These are phyloP conservation scores for Carallia pectinifolia DNA, from an alignment of 345 rosid genomes.

Conservation along the genomic window DNA sequence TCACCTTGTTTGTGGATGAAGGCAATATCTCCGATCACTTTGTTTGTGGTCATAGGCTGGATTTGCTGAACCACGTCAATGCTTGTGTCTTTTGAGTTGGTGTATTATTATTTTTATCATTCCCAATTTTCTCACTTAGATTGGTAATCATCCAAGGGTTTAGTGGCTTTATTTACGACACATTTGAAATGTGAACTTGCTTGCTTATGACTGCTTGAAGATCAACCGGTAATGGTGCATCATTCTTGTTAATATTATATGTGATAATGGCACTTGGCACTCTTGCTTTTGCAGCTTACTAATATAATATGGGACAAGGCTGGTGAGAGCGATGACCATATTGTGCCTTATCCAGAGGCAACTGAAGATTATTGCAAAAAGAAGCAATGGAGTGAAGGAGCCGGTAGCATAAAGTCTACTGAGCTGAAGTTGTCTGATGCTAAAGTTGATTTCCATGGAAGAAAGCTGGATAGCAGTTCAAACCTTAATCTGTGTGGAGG, in stretches of 20 bases:
- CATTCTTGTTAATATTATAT: slow-evolving; percentile 13
- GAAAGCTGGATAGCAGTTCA: slow-evolving; percentile 46
- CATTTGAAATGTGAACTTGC: too few relatives aligned
- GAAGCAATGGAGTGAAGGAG: slow-evolving; percentile 51
- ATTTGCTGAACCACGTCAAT: too few relatives aligned
- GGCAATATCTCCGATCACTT: too few relatives aligned
- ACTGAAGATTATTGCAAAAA: slow-evolving; percentile 44
- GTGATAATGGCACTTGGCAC: slow-evolving; percentile 14
- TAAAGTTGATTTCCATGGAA: slow-evolving; percentile 39
- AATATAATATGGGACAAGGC: slow-evolving; percentile 89
- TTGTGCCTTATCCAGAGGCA: slow-evolving; percentile 63
- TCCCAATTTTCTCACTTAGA: too few relatives aligned
- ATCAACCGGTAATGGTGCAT: neutral
- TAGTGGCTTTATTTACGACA: too few relatives aligned
- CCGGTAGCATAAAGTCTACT: slow-evolving; percentile 32
- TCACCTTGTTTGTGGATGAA: too few relatives aligned
- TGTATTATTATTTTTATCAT: too few relatives aligned
- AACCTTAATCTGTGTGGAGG: slow-evolving; percentile 38
- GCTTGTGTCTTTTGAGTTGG: too few relatives aligned
- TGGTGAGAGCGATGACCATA: slow-evolving; percentile 65
- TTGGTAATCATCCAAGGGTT: too few relatives aligned
- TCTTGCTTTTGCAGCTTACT: slow-evolving; percentile 55
- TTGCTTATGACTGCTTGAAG: too few relatives aligned
- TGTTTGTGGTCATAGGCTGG: too few relatives aligned
- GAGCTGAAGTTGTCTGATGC: slow-evolving; percentile 42